phyloP scores from a whole-genome alignment of 306 rosid genomes.

The Neltuma alba region DNA sequence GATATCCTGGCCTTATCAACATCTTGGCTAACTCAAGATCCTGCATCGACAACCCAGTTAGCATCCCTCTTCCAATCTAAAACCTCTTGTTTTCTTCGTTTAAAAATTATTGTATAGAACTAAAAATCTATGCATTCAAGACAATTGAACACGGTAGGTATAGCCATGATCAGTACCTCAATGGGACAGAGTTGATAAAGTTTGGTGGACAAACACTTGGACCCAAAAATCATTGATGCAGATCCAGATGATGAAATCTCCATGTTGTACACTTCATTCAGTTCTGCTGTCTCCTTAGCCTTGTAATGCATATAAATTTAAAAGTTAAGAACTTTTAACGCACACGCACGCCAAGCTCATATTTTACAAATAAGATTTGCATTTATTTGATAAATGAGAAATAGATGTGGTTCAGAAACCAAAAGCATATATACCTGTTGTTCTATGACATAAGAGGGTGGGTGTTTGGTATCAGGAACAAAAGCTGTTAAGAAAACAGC shows the following conservation, averaged over 20 bases:
- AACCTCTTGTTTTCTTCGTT: background rate
- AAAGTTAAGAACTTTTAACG: too few relatives aligned
- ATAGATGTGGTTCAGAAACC: background rate
- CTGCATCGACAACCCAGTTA: conserved; percentile 32
- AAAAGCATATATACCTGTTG: background rate
- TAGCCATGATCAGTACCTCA: conserved; percentile 46
- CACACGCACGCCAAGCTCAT: too few relatives aligned
- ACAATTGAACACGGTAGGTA: background rate
- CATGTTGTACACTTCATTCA: conserved; percentile 47
- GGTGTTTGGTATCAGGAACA: conserved; percentile 56
- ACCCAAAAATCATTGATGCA: conserved; percentile 47
- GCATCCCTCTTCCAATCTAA: background rate
- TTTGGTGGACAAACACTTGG: conserved; percentile 28
- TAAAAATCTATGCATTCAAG: background rate
- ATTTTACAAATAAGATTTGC: background rate
- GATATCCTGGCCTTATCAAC: conserved; percentile 43
- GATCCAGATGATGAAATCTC: conserved; percentile 36
- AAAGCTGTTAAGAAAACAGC: conserved; percentile 72
- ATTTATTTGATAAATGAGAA: background rate
- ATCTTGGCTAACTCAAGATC: conserved; percentile 54
- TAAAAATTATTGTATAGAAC: too few relatives aligned
- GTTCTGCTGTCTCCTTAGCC: conserved; percentile 22
- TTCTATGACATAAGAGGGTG: background rate
- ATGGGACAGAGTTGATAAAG: conserved; percentile 56
- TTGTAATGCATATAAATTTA: background rate